A percentile compares a stretch with the other conserved stretches of the same genome.
phyloP scores from a whole-genome alignment of 805 yeast genomes.

The Suhomyces prunicola region DNA sequence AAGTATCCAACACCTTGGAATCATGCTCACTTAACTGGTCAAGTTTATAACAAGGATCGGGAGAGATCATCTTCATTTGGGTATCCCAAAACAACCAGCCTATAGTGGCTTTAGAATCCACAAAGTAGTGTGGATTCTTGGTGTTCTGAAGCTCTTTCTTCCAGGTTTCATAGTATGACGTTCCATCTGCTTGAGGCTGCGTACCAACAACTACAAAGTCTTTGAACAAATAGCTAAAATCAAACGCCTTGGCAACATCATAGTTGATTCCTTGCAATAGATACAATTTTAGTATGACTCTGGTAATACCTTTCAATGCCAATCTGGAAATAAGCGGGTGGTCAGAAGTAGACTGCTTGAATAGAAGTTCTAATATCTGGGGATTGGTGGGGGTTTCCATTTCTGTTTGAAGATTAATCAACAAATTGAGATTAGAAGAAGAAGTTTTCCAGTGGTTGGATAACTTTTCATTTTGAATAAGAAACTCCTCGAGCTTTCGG shows the following conservation, averaged over 20 bases:
- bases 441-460: slow-evolving; percentile 58
- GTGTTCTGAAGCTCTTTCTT: slow-evolving; percentile 49
- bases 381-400: slow-evolving; percentile 44
- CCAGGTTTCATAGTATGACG: slow-evolving; percentile 42
- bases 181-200: slow-evolving; percentile 21
- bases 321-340: slow-evolving; percentile 67
- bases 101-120: slow-evolving; percentile 52
- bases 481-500: slow-evolving; percentile 38
- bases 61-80: slow-evolving; percentile 44
- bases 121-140: slow-evolving; percentile 47
- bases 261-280: slow-evolving; percentile 47
- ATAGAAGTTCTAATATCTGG: slow-evolving; percentile 42
- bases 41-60: slow-evolving; percentile 21
- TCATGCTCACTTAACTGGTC: slow-evolving; percentile 42
- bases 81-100: slow-evolving; percentile 83
- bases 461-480: slow-evolving; percentile 22
- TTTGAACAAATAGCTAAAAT: slow-evolving; percentile 29
- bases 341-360: slow-evolving; percentile 48
- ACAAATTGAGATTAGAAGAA: slow-evolving; percentile 45
- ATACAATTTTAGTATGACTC: slow-evolving; percentile 42
- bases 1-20: slow-evolving; percentile 29
- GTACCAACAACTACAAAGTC: slow-evolving; percentile 46
- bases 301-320: slow-evolving; percentile 58
- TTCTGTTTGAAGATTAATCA: slow-evolving; percentile 52
- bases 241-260: slow-evolving; percentile 42